Base-by-base conservation (phyloP, 2,329 filamentous ascomycete species). In the Amauroascus verrucosus region DNA sequence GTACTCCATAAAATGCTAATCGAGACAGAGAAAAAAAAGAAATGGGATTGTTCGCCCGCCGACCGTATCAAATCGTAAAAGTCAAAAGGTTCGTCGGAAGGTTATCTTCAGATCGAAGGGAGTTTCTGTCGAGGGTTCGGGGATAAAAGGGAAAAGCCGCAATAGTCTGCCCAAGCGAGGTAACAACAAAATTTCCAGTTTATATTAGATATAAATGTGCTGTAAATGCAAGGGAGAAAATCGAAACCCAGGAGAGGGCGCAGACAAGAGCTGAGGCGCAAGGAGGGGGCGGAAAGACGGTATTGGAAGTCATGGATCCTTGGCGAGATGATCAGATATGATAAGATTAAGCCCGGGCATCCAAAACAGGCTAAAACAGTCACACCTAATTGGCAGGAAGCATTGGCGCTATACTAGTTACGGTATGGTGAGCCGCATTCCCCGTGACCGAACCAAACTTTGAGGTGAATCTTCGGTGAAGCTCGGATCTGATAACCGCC, bases 281-380 rank as follows among this genome's bases (percentile, higher is more conserved):
- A 22, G 48, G 28, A 41, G 48, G 37, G 14, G 28, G 40, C 30
- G 40, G 24, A 40, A 30, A 37, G 32, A n/a, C 14, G 7, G 40
- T 51, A n/a, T n/a, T n/a, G n/a, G 49, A 40, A 51, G 49, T 37
- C 38, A 45, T 2, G 18, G 16, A 11, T 7, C 4, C 50, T 40
- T 37, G 47, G 48, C 48, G 32, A 52, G 51, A 53, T 50, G 50
- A 59, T 59, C 58, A 49, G 58, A 59, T 59, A 59, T 55, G 58
- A 59, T 59, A 59, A 59, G 57, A 59, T 59, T 44, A 51, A 33
- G 11, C 47, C 16, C 20, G 5, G 38, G 18, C 37, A 40, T 6
- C 20, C 48, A 13, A 20, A 30, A 11, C 22, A 14, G 47, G 35
- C 20, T 40, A 45, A 30, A 41, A 41, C 40, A 24, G 35, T n/a